These are phyloP conservation scores for Cyphellophora attinorum DNA, from an alignment of 2,329 filamentous ascomycete genomes.

Conservation along the genomic window DNA sequence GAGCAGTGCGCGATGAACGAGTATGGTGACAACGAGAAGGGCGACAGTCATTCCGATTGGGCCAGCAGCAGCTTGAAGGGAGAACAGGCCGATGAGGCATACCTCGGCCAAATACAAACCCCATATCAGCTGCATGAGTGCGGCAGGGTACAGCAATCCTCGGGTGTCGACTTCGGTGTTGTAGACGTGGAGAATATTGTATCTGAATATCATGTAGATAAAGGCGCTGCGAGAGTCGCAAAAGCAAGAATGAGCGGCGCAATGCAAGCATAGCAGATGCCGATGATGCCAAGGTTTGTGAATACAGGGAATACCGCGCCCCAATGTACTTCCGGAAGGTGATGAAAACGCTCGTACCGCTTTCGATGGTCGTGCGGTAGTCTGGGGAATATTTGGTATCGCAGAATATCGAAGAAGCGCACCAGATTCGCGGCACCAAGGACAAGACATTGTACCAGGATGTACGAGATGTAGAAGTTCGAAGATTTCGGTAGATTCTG, in stretches of 20 bases:
- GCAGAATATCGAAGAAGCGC: constrained; percentile 39
- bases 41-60: constrained; percentile 67
- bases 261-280: constrained; percentile 74
- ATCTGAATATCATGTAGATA: constrained; percentile 79
- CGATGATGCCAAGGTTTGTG: constrained; percentile 73
- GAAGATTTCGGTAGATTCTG: constrained; percentile 74
- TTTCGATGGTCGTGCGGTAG: constrained; percentile 55
- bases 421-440: constrained; percentile 38
- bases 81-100: constrained; percentile 77
- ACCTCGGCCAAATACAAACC: constrained; percentile 77
- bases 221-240: constrained; percentile 63
- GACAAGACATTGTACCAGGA: constrained; percentile 79
- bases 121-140: constrained; percentile 75
- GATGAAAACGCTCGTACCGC: constrained; percentile 66
- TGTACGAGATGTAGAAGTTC: constrained; percentile 94
- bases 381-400: constrained; percentile 24
- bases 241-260: constrained; percentile 78
- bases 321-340: constrained; percentile 66
- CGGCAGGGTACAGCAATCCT: constrained; percentile 77
- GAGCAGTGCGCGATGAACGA: constrained; percentile 57
- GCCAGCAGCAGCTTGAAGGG: constrained; percentile 33
- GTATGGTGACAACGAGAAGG: constrained; percentile 62
- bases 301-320: constrained; percentile 70
- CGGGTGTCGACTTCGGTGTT: constrained; percentile 76
- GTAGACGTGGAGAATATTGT: constrained; percentile 82